These are phyloP conservation scores for Penicillium sp. DNA, from an alignment of 2,329 filamentous ascomycete genomes.

Conservation along the genomic window DNA sequence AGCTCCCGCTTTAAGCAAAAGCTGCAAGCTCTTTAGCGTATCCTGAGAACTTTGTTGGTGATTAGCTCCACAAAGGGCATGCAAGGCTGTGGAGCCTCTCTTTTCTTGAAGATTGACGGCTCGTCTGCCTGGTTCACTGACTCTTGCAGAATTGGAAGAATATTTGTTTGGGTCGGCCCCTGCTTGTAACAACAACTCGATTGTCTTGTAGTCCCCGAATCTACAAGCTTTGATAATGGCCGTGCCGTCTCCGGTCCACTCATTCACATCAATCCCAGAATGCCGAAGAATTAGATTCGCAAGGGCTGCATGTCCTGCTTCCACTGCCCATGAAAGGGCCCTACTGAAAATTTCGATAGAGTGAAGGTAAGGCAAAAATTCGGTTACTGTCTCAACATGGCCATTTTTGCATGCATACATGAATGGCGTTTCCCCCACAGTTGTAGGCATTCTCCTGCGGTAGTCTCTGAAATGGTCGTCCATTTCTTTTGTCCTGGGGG, in stretches of 20 bases:
- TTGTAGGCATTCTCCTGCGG: not conserved
- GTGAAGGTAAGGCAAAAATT: not conserved
- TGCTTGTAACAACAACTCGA: constrained; percentile 2
- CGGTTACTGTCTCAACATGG: not conserved
- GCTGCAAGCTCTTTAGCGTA: not conserved
- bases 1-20: constrained; percentile 9
- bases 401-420: not conserved
- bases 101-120: not conserved
- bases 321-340: not conserved
- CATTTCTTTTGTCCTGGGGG: constrained; percentile 3
- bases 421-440: not conserved
- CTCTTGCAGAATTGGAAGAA: not conserved
- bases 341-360: not conserved
- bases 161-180: constrained; percentile 8
- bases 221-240: constrained; percentile 5
- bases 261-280: constrained; percentile 4
- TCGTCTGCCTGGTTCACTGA: not conserved
- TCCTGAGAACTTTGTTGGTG: too few relatives aligned
- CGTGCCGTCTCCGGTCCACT: not conserved
- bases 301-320: not conserved
- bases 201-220: not conserved
- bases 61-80: not conserved
- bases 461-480: not conserved
- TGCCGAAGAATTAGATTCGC: constrained; percentile 5
- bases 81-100: not conserved